Base-by-base conservation (phyloP, 139 green algal genomes). In the Picochlorum sp. region DNA sequence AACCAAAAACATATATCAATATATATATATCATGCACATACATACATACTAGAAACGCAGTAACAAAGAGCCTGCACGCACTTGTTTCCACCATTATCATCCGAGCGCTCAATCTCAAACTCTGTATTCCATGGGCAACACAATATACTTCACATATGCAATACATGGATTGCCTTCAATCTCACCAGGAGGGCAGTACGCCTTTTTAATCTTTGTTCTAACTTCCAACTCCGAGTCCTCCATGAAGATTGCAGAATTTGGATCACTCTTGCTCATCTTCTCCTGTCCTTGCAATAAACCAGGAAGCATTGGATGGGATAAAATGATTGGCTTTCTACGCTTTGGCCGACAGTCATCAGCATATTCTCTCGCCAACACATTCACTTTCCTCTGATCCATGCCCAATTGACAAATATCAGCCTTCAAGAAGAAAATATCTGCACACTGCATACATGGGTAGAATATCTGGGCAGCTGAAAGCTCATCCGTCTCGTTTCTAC, bases 331-430 rank as follows among this genome's bases (percentile, higher is more conserved):
- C 84, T 99, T 99, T 45, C 91, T 74, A 23, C 84, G 74, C 79
- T 97, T 97, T 75, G 87, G 94, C 49, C 30, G 44, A 37, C 63
- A 57, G 58, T 90, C 83, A 54, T 96, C 87, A 73, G 87, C 96
- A 81, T 97, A 98, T 73, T 98, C 93, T 3, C 92, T 79, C 0
- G 92, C 92, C 15, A 98, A 76, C 82, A 97, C 85, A 79, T 98
- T 98, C 62, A 98, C 73, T 80, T 99, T 99, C 60, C 94, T 81
- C 78, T 99, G 94, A 72, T 98, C 94, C 85, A 98, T 88, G 59
- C 94, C 94, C 62, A 99, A 85, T 81, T 99, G 94, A 83, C 94
- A 98, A 78, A 99, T 98, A 84, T 99, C 94, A 11, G 92, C 94
- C 81, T 96, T 95, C 34, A 98, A 81, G 85, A 96, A 98, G 86